Evolutionary conservation across 441 rosid species (phyloP).

Genomic region (Bocquillonia castaneifolia): DNA sequence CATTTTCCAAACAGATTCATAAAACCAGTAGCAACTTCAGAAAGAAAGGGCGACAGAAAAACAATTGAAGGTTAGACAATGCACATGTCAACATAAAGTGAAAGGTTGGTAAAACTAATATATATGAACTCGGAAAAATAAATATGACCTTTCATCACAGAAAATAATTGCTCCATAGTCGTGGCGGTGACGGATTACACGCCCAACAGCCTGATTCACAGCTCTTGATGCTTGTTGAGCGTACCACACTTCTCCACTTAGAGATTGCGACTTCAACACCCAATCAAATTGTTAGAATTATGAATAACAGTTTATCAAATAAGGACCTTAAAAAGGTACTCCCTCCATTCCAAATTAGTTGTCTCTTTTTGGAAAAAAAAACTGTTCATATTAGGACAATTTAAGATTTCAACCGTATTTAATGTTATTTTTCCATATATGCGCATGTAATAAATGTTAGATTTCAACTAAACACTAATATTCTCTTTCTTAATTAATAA

Average conservation of each 20-base stretch:
- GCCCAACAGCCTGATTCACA: slow-evolving; percentile 98
- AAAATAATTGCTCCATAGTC: slow-evolving; percentile 94
- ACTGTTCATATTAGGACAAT: no score
- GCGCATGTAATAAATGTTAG: no score
- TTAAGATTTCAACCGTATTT: no score
- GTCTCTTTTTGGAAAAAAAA: no score
- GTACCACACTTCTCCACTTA: slow-evolving; percentile 89
- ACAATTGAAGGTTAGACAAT: background rate
- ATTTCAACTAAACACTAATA: no score
- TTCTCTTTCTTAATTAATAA: no score
- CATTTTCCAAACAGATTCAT: background rate
- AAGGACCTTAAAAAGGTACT: slow-evolving; percentile 9
- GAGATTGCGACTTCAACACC: slow-evolving; percentile 37
- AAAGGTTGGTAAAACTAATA: slow-evolving; percentile 13
- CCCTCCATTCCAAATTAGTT: no score
- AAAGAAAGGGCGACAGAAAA: background rate
- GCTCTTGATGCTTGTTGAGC: slow-evolving; percentile 92
- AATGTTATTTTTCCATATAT: no score
- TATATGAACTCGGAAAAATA: background rate
- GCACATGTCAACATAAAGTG: background rate
- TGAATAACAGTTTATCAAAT: slow-evolving; percentile 3
- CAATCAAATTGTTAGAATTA: slow-evolving; percentile 20
- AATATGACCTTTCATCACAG: slow-evolving; percentile 81
- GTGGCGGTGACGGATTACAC: slow-evolving; percentile 93
- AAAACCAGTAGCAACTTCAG: background rate